A percentile compares a stretch with the other conserved stretches of the same genome.
Evolutionary conservation across 768 basidiomycete genomes (phyloP).

Genomic region (Amanita brunnescens): DNA sequence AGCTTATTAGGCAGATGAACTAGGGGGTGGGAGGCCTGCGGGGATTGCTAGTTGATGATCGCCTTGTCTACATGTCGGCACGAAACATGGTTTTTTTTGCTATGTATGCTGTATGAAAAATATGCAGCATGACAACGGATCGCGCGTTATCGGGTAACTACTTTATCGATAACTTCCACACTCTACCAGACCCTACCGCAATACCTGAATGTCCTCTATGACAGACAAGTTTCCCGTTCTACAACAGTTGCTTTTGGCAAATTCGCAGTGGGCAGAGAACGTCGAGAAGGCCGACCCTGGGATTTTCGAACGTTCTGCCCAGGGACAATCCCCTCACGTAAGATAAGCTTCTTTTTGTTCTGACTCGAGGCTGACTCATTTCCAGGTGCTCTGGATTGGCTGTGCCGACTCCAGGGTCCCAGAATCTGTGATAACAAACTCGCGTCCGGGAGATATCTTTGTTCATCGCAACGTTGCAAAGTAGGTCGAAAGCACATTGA

Average conservation of each 20-base stretch:
- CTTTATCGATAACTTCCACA: neutral
- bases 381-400: conserved; percentile 68
- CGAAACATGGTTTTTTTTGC: neutral
- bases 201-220: conserved; percentile 11
- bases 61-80: neutral
- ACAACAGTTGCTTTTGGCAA: conserved; percentile 32
- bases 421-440: conserved; percentile 61
- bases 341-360: conserved; percentile 11
- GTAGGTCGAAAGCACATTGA: conserved; percentile 29
- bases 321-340: conserved; percentile 65
- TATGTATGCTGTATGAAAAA: neutral
- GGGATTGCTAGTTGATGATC: neutral
- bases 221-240: conserved; percentile 15
- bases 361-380: conserved; percentile 4
- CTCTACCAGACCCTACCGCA: too few relatives aligned
- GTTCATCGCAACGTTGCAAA: conserved; percentile 86
- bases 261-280: conserved; percentile 62
- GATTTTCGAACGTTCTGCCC: conserved; percentile 53
- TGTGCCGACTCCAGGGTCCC: conserved; percentile 84
- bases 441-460: conserved; percentile 75
- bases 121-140: neutral
- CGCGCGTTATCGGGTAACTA: neutral
- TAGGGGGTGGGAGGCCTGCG: conserved; percentile 24
- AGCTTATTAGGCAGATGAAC: conserved; percentile 94
- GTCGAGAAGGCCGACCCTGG: conserved; percentile 45